Evolutionary conservation across 2,329 filamentous ascomycete genomes (phyloP), one percentile per base, ranked within the genome.

Genomic region (Xylariaceae sp.): DNA sequence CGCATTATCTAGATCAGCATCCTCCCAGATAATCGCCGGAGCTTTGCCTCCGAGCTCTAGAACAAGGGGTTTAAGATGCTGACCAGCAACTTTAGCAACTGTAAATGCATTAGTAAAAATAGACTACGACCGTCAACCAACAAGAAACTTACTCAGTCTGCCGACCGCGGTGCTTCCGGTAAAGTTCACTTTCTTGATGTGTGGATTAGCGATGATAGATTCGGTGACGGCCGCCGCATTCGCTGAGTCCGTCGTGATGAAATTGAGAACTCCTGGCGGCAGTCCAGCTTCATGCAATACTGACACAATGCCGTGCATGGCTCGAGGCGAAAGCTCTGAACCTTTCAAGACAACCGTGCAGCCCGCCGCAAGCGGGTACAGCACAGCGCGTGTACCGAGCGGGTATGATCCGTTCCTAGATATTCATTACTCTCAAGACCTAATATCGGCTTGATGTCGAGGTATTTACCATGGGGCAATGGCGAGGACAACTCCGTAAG

Each of bases 401-500:
- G 74, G 71, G 43, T 71, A 69, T 0, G 73, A 66, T 0, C 71
- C 73, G 38, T 75, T 75, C 69, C 71, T 72, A 30, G 43, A 41
- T 17, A 38, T 11, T 12, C 39, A 27, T 51, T 11, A 49, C 7
- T 45, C 15, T 44, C 17, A 9, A 35, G 9, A n/a, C 27, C 35
- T 15, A 22, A 19, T 5, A 7, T 41, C 5, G n/a, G 36, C 6
- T 14, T 31, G 30, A 17, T 11, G 7, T 27, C 22, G 6, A 57
- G 17, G 10, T 1, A 48, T 71, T 59, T 73, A 90, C 89, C 90
- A 95, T 10, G 90, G 88, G 2, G 86, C 87, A 66, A 95, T 90
- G 2, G 82, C 84, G 30, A 95, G 71, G 14, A 91, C 76, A 7
- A 94, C 89, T 1, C 90, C 90, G 59, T 82, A 90, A 0, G 90